Conservation (phyloP, 768 basidiomycete genomes). For the Candolleomyces eurysporus region DNA sequence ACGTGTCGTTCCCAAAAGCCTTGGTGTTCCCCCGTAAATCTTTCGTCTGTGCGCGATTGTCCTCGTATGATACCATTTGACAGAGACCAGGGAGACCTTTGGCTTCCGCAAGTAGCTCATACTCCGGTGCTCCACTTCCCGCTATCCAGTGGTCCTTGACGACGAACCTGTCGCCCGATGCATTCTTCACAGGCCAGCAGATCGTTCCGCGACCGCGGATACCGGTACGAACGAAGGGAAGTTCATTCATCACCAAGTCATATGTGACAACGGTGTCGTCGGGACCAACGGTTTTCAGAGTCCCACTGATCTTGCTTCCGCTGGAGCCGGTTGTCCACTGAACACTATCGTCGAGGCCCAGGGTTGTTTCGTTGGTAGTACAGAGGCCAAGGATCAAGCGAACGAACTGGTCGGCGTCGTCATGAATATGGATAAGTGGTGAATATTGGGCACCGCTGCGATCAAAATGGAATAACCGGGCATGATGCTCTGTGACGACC, state of each 20-base stretch:
- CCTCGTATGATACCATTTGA: neutral
- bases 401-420: conserved; percentile 1
- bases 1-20: neutral
- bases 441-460: conserved; percentile 2
- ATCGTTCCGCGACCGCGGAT: conserved; percentile 5
- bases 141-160: neutral
- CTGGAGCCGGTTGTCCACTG: neutral
- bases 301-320: neutral
- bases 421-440: neutral
- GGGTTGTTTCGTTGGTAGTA: neutral
- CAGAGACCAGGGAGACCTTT: neutral
- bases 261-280: neutral
- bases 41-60: neutral
- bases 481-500: neutral
- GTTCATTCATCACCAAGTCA: neutral
- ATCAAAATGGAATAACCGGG: conserved; percentile 7
- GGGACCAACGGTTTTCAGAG: neutral
- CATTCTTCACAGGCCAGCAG: neutral
- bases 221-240: neutral
- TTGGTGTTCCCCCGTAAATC: neutral
- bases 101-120: neutral
- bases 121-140: neutral
- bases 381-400: conserved; percentile 3
- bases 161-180: neutral
- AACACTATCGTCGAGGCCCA: conserved; percentile 2